Percentiles rank a stretch among this genome's conserved stretches.
Evolutionary conservation across 257 asterid genomes (phyloP).

Genomic region (Cynanchum wilfordii): DNA sequence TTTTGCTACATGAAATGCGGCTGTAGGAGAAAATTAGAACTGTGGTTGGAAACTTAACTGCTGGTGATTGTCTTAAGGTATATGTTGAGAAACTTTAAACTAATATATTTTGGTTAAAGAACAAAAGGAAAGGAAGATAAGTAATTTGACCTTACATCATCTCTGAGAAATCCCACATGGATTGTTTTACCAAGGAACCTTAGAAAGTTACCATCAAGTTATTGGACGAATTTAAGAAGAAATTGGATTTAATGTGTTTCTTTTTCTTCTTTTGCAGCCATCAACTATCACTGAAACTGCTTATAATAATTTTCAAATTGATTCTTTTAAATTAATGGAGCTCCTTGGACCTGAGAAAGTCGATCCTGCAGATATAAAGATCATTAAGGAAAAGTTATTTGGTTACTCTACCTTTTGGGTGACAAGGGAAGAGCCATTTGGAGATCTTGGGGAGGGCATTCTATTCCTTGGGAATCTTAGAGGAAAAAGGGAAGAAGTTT

Average conservation of each 20-base stretch:
- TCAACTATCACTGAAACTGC: slow-evolving; percentile 47
- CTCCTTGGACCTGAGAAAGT: slow-evolving; percentile 92
- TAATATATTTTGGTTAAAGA: neutral
- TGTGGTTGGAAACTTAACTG: neutral
- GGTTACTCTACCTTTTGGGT: slow-evolving; percentile 95
- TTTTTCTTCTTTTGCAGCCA: slow-evolving; percentile 33
- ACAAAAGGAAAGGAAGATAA: neutral
- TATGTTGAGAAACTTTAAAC: neutral
- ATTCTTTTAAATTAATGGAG: slow-evolving; percentile 87
- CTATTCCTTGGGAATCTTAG: slow-evolving; percentile 88
- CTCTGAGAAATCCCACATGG: neutral
- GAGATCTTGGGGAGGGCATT: slow-evolving; percentile 86
- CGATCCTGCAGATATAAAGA: slow-evolving; percentile 74
- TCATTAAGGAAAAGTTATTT: slow-evolving; percentile 78
- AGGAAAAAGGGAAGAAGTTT: slow-evolving; percentile 79
- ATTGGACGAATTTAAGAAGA: slow-evolving; percentile 4
- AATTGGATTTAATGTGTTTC: slow-evolving; percentile 9
- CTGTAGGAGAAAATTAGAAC: neutral
- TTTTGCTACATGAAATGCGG: neutral
- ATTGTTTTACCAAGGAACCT: neutral
- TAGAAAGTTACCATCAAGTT: neutral
- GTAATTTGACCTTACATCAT: neutral
- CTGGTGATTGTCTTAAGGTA: neutral
- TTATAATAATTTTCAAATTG: slow-evolving; percentile 78
- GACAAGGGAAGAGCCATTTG: slow-evolving; percentile 86